phyloP scores from a whole-genome alignment of 2,329 filamentous ascomycete genomes.

The Cladosporium sp. region DNA sequence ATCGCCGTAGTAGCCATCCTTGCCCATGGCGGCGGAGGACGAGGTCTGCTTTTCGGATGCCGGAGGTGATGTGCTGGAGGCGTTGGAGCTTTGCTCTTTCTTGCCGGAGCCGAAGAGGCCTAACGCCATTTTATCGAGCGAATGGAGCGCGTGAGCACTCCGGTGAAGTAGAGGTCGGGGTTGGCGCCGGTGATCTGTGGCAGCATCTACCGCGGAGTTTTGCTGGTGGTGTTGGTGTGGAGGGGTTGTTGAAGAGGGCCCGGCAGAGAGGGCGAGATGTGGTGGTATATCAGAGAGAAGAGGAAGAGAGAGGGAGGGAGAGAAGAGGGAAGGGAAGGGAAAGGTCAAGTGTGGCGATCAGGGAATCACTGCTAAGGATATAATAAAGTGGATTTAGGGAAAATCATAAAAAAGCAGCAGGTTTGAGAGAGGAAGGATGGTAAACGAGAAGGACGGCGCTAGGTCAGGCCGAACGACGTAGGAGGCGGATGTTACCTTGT shows the following conservation, averaged over 20 bases:
- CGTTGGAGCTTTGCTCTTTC: conserved; percentile 8
- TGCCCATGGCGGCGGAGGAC: conserved; percentile 17
- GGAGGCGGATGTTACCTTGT: too few species aligned
- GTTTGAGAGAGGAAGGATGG: not conserved
- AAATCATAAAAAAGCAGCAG: too few species aligned
- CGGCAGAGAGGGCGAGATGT: too few species aligned
- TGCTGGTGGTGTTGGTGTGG: too few species aligned
- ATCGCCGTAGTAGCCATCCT: conserved; percentile 25
- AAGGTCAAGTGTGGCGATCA: not conserved
- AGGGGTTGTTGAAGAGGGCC: too few species aligned
- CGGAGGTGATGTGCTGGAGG: not conserved
- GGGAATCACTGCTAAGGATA: too few species aligned
- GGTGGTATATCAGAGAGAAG: not conserved
- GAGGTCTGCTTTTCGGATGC: conserved; percentile 10
- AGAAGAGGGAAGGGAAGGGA: too few species aligned
- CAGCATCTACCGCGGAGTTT: conserved; percentile 18
- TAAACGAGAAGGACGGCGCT: not conserved
- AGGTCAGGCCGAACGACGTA: not conserved
- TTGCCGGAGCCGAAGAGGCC: conserved; percentile 25
- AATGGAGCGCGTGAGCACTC: conserved; percentile 38
- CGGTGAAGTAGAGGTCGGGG: conserved; percentile 23
- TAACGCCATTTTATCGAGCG: conserved; percentile 52
- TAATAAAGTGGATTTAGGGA: not conserved
- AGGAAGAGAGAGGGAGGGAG: not conserved
- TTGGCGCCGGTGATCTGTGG: conserved; percentile 21